These are phyloP conservation scores for Dimocarpus longan DNA, from an alignment of 345 rosid species.

Conservation along the genomic window DNA sequence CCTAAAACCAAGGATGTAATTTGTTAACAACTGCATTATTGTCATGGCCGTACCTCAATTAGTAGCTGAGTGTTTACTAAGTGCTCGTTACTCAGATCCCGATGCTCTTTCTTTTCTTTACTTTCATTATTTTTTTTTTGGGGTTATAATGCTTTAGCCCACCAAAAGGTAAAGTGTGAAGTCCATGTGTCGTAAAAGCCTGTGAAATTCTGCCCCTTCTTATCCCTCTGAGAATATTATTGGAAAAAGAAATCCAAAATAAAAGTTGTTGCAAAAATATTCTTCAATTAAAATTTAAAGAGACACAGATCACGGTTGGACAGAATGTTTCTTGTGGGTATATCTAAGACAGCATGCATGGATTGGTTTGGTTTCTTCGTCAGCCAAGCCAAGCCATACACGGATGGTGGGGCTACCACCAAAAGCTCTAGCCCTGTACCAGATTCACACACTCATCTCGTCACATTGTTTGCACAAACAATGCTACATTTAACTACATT, in stretches of 20 bases:
- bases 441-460: background rate
- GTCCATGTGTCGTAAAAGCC: conserved; percentile 25
- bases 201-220: conserved; percentile 22
- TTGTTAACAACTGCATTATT: no score
- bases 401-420: background rate
- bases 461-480: no score
- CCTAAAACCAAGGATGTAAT: background rate
- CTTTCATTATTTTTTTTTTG: background rate
- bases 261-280: conserved; percentile 8
- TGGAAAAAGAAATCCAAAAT: background rate
- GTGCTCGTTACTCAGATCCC: conserved; percentile 32
- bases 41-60: conserved; percentile 9
- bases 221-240: background rate
- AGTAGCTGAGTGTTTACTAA: background rate
- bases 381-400: background rate
- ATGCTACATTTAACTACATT: no score
- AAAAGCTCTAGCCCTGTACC: background rate
- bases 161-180: conserved; percentile 4
- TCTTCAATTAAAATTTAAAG: conserved; percentile 20
- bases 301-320: conserved; percentile 18
- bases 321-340: conserved; percentile 21
- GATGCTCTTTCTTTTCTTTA: conserved; percentile 6
- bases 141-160: conserved; percentile 1
- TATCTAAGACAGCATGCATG: conserved; percentile 26
- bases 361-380: conserved; percentile 2